Evolutionary conservation across 805 yeast species (phyloP).

Genomic region (Clavispora phyllophila): DNA sequence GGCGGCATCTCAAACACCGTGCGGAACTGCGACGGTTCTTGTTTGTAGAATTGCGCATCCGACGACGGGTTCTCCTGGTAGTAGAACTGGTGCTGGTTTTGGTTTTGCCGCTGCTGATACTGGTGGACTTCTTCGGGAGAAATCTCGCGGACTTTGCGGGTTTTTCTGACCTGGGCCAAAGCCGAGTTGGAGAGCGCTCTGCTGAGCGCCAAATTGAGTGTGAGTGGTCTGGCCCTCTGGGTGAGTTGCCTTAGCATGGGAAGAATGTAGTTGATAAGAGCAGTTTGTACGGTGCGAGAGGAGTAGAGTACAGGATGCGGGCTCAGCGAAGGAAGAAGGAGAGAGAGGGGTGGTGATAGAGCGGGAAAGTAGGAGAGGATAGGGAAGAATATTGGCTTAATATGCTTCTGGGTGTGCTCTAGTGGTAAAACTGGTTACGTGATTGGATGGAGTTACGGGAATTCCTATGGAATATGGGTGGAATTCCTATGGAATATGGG

Average conservation of each 20-base stretch:
- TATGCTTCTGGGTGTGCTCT: too few relatives aligned
- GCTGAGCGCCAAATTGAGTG: background rate
- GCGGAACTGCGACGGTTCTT: constrained; percentile 26
- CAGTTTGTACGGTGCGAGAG: background rate
- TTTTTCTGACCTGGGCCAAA: constrained; percentile 8
- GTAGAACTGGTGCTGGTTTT: constrained; percentile 16
- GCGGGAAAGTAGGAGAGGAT: background rate
- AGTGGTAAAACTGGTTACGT: too few relatives aligned
- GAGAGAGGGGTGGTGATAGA: too few relatives aligned
- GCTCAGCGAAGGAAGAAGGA: background rate
- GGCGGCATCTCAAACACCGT: constrained; percentile 34
- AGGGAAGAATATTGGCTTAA: too few relatives aligned
- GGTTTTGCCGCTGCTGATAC: constrained; percentile 10
- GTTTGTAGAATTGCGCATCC: constrained; percentile 15
- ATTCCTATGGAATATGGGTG: too few relatives aligned
- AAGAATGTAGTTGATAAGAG: background rate
- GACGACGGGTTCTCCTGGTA: constrained; percentile 26
- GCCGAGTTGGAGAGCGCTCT: background rate
- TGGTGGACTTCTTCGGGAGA: constrained; percentile 30
- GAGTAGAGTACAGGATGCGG: too few relatives aligned
- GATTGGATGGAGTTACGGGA: background rate
- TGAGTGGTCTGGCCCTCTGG: background rate
- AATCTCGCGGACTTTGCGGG: constrained; percentile 29
- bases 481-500: too few relatives aligned
- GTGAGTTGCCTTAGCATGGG: constrained; percentile 1